Percentiles rank a stretch among this genome's conserved stretches.
Conservation (phyloP, 108 stramenopile genomes). For the Licmophora abbreviata region DNA sequence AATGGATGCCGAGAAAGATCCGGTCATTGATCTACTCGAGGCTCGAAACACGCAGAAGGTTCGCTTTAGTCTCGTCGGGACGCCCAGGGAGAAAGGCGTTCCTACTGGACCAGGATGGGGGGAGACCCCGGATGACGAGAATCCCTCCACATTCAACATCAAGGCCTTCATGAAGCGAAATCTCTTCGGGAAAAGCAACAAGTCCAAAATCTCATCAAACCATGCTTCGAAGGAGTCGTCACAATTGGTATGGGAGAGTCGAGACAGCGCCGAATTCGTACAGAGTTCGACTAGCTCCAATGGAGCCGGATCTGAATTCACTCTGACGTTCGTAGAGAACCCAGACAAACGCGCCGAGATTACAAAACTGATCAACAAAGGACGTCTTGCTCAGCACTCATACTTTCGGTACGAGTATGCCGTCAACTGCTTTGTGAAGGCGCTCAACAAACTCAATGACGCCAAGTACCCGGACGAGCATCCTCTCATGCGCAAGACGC, state of each 20-base stretch:
- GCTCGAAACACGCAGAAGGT: conserved; percentile 36
- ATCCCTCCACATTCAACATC: conserved; percentile 10
- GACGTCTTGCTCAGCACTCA: conserved; percentile 38
- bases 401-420: conserved; percentile 68
- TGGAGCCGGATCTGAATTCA: background rate
- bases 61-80: conserved; percentile 19
- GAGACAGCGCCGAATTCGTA: conserved; percentile 16
- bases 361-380: conserved; percentile 41
- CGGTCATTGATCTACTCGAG: conserved; percentile 39
- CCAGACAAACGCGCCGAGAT: conserved; percentile 24
- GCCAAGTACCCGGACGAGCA: conserved; percentile 51
- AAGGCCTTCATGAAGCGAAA: conserved; percentile 41
- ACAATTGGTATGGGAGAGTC: conserved; percentile 38
- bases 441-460: conserved; percentile 36
- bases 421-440: conserved; percentile 63
- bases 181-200: conserved; percentile 17
- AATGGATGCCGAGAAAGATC: conserved; percentile 23
- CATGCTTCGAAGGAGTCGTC: background rate
- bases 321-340: conserved; percentile 33
- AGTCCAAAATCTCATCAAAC: conserved; percentile 6
- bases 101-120: conserved; percentile 1
- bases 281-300: conserved; percentile 18
- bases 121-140: background rate
- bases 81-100: background rate
- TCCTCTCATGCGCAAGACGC: conserved; percentile 34